These are phyloP conservation scores for Pythium plurisporium DNA, from an alignment of 352 stramenopile species.

Conservation along the genomic window DNA sequence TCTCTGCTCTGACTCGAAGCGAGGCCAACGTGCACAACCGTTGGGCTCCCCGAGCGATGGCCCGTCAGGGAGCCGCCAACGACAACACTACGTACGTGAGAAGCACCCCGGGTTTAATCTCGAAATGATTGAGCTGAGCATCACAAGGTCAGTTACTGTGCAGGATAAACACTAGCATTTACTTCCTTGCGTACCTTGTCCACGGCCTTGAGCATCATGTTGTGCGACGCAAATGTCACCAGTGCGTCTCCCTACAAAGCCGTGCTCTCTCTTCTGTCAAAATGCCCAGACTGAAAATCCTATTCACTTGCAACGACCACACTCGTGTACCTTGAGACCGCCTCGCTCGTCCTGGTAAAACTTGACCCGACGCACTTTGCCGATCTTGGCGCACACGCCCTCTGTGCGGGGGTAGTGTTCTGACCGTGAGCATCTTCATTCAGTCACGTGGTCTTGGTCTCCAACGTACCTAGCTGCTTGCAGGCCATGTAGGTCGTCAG, in stretches of 20 bases:
- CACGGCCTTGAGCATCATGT: conserved; percentile 61
- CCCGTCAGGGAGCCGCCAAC: not conserved
- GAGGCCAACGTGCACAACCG: no score
- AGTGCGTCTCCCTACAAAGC: conserved; percentile 63
- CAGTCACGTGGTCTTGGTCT: not conserved
- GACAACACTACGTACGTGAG: conserved; percentile 57
- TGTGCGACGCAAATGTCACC: conserved; percentile 73
- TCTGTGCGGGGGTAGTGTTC: conserved; percentile 39
- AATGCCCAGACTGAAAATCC: no score
- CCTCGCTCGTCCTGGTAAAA: conserved; percentile 82
- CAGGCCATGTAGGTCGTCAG: conserved; percentile 80
- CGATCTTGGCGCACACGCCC: conserved; percentile 58
- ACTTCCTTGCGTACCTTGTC: conserved; percentile 38
- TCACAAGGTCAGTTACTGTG: conserved; percentile 3
- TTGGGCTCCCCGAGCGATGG: no score
- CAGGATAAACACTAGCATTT: not conserved
- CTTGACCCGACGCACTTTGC: conserved; percentile 82
- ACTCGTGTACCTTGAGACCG: conserved; percentile 61
- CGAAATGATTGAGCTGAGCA: conserved; percentile 64
- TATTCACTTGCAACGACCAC: no score
- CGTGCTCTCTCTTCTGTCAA: no score
- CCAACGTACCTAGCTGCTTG: conserved; percentile 60
- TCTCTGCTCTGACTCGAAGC: not conserved
- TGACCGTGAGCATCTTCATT: no score
- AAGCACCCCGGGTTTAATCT: conserved; percentile 81